These are phyloP conservation scores for Pseudogymnoascus sp. DNA, from an alignment of 2,329 filamentous ascomycete species.

Conservation along the genomic window DNA sequence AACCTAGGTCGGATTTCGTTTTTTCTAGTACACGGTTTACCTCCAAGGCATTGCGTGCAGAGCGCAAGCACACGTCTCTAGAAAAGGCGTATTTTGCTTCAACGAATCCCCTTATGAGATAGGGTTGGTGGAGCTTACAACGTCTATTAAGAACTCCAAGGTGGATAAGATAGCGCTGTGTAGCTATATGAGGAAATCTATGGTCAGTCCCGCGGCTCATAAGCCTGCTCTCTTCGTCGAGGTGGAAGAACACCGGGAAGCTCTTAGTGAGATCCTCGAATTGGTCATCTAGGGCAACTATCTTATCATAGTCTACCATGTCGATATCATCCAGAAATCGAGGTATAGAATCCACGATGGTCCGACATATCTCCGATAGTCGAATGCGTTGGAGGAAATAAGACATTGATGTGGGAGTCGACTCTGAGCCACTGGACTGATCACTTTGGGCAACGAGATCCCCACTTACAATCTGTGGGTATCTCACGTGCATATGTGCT, in stretches of 20 bases:
- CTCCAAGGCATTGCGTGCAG: constrained; percentile 24
- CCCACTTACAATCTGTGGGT: constrained; percentile 31
- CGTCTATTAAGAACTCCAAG: constrained; percentile 29
- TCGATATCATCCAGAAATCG: constrained; percentile 18
- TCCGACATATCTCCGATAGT: constrained; percentile 30
- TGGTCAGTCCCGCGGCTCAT: constrained; percentile 9
- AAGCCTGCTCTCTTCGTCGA: constrained; percentile 16
- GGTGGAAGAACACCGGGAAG: constrained; percentile 29
- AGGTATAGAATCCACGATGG: constrained; percentile 29
- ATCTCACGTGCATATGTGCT: constrained; percentile 31
- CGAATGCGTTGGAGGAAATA: constrained; percentile 30
- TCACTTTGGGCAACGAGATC: constrained; percentile 27
- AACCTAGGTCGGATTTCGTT: constrained; percentile 18
- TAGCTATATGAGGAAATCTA: constrained; percentile 17
- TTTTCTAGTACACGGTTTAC: constrained; percentile 22
- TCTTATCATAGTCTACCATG: constrained; percentile 23
- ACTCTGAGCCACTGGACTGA: constrained; percentile 16
- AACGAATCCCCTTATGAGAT: constrained; percentile 24
- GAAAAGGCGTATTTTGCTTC: constrained; percentile 28
- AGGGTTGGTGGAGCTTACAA: constrained; percentile 32
- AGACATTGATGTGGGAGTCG: constrained; percentile 29
- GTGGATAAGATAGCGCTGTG: constrained; percentile 30
- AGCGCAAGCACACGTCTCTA: constrained; percentile 28
- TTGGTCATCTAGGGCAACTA: constrained; percentile 29
- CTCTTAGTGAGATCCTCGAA: constrained; percentile 25